These are phyloP conservation scores for Suillus subalutaceus DNA, from an alignment of 768 basidiomycete genomes.

Conservation along the genomic window DNA sequence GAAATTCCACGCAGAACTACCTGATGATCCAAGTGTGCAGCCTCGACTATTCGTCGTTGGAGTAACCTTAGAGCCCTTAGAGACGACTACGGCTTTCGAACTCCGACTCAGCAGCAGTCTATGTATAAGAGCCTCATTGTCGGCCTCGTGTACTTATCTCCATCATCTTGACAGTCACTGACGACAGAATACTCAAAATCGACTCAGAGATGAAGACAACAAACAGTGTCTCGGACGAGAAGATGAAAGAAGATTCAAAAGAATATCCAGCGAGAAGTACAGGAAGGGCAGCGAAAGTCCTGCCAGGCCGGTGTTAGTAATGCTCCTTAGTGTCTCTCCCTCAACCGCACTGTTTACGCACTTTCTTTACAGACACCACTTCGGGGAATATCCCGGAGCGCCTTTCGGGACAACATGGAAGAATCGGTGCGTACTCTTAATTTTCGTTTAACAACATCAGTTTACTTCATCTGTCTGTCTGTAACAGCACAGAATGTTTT, in stretches of 20 bases:
- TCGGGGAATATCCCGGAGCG: slow-evolving; percentile 28
- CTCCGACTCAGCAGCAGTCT: background rate
- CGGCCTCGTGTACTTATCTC: background rate
- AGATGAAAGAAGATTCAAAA: background rate
- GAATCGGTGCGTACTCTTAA: slow-evolving; percentile 17
- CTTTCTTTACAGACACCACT: slow-evolving; percentile 19
- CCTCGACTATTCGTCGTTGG: background rate
- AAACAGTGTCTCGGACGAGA: background rate
- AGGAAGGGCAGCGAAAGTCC: background rate
- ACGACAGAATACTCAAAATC: background rate
- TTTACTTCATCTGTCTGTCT: background rate
- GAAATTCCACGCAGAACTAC: background rate
- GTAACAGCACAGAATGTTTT: slow-evolving; percentile 15
- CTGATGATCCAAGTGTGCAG: background rate
- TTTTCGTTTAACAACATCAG: slow-evolving; percentile 1
- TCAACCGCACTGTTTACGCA: background rate
- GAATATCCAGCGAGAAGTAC: background rate
- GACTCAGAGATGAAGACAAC: background rate
- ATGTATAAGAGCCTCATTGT: background rate
- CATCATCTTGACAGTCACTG: background rate
- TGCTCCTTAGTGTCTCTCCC: slow-evolving; percentile 4
- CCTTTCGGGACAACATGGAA: slow-evolving; percentile 25
- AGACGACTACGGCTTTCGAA: background rate
- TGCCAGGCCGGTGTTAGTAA: background rate
- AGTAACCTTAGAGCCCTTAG: background rate